Evolutionary conservation across 257 asterid species (phyloP).

Genomic region (Handroanthus guayacan): DNA sequence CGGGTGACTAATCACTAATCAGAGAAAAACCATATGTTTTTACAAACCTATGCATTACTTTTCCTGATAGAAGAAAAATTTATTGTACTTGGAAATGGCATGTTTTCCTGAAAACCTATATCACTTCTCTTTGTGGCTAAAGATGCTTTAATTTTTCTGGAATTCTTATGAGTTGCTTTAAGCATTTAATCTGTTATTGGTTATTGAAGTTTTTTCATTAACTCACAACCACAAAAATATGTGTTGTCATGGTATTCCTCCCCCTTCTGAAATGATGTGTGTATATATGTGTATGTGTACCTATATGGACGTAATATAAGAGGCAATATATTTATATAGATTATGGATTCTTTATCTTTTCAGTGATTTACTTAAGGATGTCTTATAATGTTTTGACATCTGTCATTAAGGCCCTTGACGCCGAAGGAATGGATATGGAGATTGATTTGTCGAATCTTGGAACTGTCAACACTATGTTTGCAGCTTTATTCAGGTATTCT

Average conservation of each 20-base stretch:
- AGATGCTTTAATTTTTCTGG: neutral
- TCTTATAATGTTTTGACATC: constrained; percentile 34
- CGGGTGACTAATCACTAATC: neutral
- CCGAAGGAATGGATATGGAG: constrained; percentile 99
- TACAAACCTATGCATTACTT: neutral
- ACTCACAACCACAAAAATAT: neutral
- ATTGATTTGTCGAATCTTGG: constrained; percentile 98
- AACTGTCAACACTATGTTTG: constrained; percentile 98
- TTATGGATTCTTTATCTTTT: neutral
- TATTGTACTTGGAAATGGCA: too few species aligned
- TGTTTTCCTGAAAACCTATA: neutral
- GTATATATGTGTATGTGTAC: neutral
- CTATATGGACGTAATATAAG: neutral
- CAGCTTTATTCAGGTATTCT: constrained; percentile 94
- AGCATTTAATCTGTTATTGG: neutral
- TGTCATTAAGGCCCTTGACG: constrained; percentile 79
- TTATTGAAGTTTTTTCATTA: neutral
- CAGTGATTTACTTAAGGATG: constrained; percentile 13
- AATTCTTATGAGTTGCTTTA: neutral
- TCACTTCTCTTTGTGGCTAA: neutral
- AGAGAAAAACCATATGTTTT: neutral
- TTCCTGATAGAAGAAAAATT: neutral
- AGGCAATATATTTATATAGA: neutral
- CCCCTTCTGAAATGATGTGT: constrained; percentile 2
- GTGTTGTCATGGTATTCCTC: neutral